Evolutionary conservation across 176 grass and related monocot species (phyloP).

Genomic region (Triticum dicoccoides): DNA sequence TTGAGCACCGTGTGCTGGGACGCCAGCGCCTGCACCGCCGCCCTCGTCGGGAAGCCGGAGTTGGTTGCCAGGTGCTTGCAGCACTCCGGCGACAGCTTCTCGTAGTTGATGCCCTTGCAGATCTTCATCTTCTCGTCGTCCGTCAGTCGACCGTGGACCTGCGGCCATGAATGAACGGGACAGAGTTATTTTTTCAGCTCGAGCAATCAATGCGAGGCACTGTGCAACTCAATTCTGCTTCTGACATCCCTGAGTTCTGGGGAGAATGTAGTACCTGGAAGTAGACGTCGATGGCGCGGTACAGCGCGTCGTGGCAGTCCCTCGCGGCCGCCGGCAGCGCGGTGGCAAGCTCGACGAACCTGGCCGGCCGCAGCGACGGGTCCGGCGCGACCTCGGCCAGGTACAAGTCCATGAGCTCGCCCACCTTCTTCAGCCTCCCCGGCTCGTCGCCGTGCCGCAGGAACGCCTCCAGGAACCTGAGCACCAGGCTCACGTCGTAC

Average conservation of each 20-base stretch:
- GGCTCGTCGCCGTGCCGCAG: conserved; percentile 20
- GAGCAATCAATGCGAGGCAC: conserved; percentile 17
- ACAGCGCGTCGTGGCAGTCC: conserved; percentile 84
- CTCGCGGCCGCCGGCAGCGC: conserved; percentile 61
- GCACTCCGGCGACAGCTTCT: conserved; percentile 89
- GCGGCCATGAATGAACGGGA: neutral
- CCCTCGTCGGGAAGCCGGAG: conserved; percentile 70
- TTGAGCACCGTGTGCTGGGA: conserved; percentile 84
- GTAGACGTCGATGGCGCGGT: conserved; percentile 85
- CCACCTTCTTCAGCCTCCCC: conserved; percentile 65
- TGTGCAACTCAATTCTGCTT: neutral
- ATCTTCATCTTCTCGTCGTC: conserved; percentile 95
- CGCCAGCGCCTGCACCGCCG: conserved; percentile 75
- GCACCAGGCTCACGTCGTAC: conserved; percentile 73
- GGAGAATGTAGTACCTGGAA: conserved; percentile 62
- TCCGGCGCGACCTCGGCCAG: conserved; percentile 88
- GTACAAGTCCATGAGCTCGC: conserved; percentile 70
- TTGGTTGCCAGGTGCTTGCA: conserved; percentile 85
- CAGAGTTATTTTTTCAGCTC: conserved; percentile 8
- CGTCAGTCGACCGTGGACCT: conserved; percentile 66
- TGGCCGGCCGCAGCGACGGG: conserved; percentile 57
- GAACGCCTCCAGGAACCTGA: conserved; percentile 73
- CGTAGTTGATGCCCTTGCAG: conserved; percentile 75
- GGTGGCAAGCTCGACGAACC: conserved; percentile 63
- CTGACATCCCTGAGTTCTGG: neutral